Evolutionary conservation across 805 yeast species (phyloP), one percentile per base, ranked within the genome.

Genomic region (Alloascoidea hylecoeti): DNA sequence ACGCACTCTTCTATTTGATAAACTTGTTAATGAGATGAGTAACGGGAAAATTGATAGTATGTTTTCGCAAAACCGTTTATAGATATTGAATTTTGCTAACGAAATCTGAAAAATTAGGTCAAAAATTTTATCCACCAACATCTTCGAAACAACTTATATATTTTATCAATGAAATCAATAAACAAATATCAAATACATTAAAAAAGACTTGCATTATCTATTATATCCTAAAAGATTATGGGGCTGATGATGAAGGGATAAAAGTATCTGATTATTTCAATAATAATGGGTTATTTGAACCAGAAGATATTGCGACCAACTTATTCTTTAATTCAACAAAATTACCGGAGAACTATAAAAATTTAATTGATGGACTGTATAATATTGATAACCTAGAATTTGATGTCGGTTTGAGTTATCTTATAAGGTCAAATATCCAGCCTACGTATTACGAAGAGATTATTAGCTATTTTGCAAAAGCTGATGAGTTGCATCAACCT

Each of bases 181-280:
- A 9, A n/a, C 30, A n/a, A 9, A 23, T 23, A 9, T 9, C n/a
- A n/a, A n/a, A 23, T 23, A 9, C n/a, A n/a, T n/a, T 23, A 9
- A 23, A 23, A 23, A 23, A 23, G n/a, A 23, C 9, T 23, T 23
- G 30, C n/a, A 23, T 23, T n/a, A 23, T 23, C n/a, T 23, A 23
- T 23, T 23, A 23, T n/a, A 23, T 23, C 30, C n/a, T 23, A 23
- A 23, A 23, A n/a, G 30, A 23, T 23, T 23, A 23, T n/a, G 30
- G 30, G 13, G 30, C n/a, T 23, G 30, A 23, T 23, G 30, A 23
- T n/a, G 30, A 23, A 23, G 30, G 30, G 13, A 23, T 23, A 23
- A n/a, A 23, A 9, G n/a, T 23, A 9, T 9, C 30, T 9, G 30
- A 23, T 23, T 23, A 23, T 23, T 23, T 23, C n/a, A 23, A 23